Conservation (phyloP, 1,139 yeast genomes). For the Sugiyamaella novakii region DNA sequence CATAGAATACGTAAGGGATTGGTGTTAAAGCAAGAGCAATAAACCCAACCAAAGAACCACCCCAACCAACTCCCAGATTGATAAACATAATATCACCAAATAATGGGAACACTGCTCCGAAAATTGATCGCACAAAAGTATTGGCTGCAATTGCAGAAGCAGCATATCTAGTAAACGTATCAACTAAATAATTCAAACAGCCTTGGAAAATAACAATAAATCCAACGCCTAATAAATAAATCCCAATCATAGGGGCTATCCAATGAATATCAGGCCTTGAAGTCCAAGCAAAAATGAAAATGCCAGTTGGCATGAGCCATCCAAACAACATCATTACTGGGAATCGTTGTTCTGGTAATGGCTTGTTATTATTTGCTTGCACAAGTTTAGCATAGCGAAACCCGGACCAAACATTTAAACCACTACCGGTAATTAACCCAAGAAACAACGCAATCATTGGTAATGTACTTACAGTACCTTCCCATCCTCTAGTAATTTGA, state of each 20-base stretch:
- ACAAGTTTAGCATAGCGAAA: slow-evolving; percentile 42
- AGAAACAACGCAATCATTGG: slow-evolving; percentile 60
- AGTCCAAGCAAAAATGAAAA: slow-evolving; percentile 82
- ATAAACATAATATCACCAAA: slow-evolving; percentile 63
- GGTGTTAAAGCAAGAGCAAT: slow-evolving; percentile 60
- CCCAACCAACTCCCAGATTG: slow-evolving; percentile 64
- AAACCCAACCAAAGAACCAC: slow-evolving; percentile 58
- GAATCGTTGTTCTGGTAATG: slow-evolving; percentile 63
- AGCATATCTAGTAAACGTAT: slow-evolving; percentile 61
- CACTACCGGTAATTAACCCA: slow-evolving; percentile 59
- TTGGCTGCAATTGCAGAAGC: slow-evolving; percentile 86
- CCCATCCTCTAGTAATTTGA: slow-evolving; percentile 42
- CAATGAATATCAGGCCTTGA: slow-evolving; percentile 59
- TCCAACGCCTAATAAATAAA: slow-evolving; percentile 64
- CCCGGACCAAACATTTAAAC: slow-evolving; percentile 44
- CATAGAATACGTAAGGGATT: slow-evolving; percentile 63
- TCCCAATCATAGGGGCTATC: slow-evolving; percentile 72
- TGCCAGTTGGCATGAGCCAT: slow-evolving; percentile 62
- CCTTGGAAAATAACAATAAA: slow-evolving; percentile 61
- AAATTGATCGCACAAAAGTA: slow-evolving; percentile 64
- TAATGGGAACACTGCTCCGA: slow-evolving; percentile 78
- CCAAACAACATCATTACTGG: slow-evolving; percentile 52
- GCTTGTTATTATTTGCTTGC: slow-evolving; percentile 43
- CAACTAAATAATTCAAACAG: slow-evolving; percentile 61
- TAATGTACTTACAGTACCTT: slow-evolving; percentile 51